Evolutionary conservation across 225 moss, liverwort and hornwort genomes (phyloP).

Genomic region (Bryoerythrophyllum caledonicum): DNA sequence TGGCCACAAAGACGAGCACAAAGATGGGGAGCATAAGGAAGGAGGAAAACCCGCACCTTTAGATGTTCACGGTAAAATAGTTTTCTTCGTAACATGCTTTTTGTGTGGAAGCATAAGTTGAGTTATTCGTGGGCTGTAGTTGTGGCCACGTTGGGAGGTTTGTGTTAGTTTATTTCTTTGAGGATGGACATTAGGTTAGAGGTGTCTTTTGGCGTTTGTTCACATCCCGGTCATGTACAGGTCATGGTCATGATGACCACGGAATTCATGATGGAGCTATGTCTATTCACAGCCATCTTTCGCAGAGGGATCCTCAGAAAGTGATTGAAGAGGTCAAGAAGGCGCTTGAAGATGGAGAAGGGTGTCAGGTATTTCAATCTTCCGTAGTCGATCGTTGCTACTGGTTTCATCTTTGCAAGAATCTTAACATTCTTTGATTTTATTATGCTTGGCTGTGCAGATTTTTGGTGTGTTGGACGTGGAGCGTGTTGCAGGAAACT

Average conservation of each 20-base stretch:
- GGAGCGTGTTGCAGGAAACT: constrained; percentile 96
- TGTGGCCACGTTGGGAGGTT: not conserved
- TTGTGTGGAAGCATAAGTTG: constrained; percentile 6
- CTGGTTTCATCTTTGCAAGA: constrained; percentile 9
- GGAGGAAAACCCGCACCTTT: constrained; percentile 29
- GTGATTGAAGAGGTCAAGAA: constrained; percentile 77
- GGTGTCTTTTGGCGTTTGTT: constrained; percentile 2
- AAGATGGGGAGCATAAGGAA: constrained; percentile 41
- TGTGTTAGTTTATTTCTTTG: constrained; percentile 14
- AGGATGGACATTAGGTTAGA: not conserved
- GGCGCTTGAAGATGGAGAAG: constrained; percentile 81
- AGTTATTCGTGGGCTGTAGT: constrained; percentile 1
- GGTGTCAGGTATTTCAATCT: constrained; percentile 73
- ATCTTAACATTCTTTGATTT: not conserved
- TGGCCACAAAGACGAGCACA: constrained; percentile 41
- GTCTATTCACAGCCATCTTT: constrained; percentile 50
- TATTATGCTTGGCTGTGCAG: constrained; percentile 47
- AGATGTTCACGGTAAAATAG: constrained; percentile 43
- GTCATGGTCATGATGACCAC: constrained; percentile 49
- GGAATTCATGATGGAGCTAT: constrained; percentile 39
- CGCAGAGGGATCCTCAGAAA: constrained; percentile 72
- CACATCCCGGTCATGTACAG: constrained; percentile 28
- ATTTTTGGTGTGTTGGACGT: constrained; percentile 95
- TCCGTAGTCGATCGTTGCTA: not conserved
- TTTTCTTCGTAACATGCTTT: not conserved